These are phyloP conservation scores for Globisporangium paddicum DNA, from an alignment of 352 stramenopile species.

Conservation along the genomic window DNA sequence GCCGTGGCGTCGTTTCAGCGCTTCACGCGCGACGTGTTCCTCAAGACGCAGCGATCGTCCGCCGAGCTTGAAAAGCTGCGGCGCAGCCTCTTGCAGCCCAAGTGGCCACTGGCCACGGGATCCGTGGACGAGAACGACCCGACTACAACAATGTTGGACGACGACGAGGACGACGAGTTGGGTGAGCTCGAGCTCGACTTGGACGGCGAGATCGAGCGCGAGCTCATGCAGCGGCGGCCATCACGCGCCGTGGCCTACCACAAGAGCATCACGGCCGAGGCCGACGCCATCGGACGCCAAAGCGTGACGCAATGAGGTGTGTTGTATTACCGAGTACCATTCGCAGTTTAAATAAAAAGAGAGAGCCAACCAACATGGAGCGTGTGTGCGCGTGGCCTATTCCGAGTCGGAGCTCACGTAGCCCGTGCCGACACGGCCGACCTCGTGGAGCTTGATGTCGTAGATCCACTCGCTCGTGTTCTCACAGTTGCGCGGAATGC, in stretches of 20 bases:
- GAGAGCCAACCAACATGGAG: neutral
- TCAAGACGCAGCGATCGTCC: slow-evolving; percentile 35
- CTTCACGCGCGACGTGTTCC: slow-evolving; percentile 42
- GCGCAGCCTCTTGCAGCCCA: slow-evolving; percentile 23
- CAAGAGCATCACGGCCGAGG: neutral
- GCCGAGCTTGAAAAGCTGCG: slow-evolving; percentile 30
- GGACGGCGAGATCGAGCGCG: slow-evolving; percentile 69
- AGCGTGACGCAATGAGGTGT: neutral
- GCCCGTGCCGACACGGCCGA: slow-evolving; percentile 52
- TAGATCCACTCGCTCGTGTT: slow-evolving; percentile 50
- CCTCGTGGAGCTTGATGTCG: slow-evolving; percentile 43
- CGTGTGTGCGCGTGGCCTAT: neutral
- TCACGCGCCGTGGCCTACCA: slow-evolving; percentile 36
- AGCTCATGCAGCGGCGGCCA: slow-evolving; percentile 49
- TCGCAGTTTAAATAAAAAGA: slow-evolving; percentile 15
- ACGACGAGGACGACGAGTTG: slow-evolving; percentile 41
- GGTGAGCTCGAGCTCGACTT: slow-evolving; percentile 61
- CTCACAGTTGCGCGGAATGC: slow-evolving; percentile 47
- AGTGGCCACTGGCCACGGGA: neutral
- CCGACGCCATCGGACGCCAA: neutral
- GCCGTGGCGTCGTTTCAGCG: slow-evolving; percentile 44
- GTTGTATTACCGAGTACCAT: neutral
- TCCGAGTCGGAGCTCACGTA: slow-evolving; percentile 52
- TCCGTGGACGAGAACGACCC: slow-evolving; percentile 29
- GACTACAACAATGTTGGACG: slow-evolving; percentile 5